Evolutionary conservation across 2,329 filamentous ascomycete genomes (phyloP), one percentile per base, ranked within the genome.

Genomic region (Diplocarpon rosae): DNA sequence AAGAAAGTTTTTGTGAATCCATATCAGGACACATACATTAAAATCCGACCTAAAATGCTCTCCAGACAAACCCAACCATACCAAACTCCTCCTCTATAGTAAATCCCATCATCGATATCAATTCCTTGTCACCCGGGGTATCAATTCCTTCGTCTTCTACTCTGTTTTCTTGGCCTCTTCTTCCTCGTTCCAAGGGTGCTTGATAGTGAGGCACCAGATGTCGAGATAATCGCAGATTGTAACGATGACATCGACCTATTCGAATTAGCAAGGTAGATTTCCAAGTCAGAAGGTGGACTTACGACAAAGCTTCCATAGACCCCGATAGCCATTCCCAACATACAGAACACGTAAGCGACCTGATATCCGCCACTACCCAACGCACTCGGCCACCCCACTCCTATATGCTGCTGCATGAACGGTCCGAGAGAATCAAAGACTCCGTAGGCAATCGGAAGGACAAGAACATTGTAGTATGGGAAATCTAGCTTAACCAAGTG

Each of bases 191-290:
- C 73, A 71, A 16, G 76, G 78, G 57, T 96, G 81, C 75, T 98
- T 98, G 68, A 98, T 98, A 1, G 85, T 94, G 62, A 98, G 70
- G 62, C 92, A 98, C 87, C 88, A 96, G 55, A 98, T 98, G 62
- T 98, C 92, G 49, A 96, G 73, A 63, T 94, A 95, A 63, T 98
- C 92, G 67, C 92, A 98, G 56, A 98, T 96, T 27, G 87, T 93
- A 48, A 92, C 87, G 54, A 98, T 95, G 45, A 96, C 89, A 62
- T 96, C 92, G 28, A 94, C 65, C 70, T 72, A 45, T 16, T 16
- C 13, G 5, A 10, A 47, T 27, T 36, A 44, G 36, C 15, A 51
- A 52, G 11, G 41, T 4, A 42, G 15, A 29, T 27, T 29, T 24
- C 7, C 12, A 43, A 28, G 17, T 29, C 11, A 9, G 24, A 13